Base-by-base conservation (phyloP, 2,329 filamentous ascomycete species). In the Xylaria sp. region DNA sequence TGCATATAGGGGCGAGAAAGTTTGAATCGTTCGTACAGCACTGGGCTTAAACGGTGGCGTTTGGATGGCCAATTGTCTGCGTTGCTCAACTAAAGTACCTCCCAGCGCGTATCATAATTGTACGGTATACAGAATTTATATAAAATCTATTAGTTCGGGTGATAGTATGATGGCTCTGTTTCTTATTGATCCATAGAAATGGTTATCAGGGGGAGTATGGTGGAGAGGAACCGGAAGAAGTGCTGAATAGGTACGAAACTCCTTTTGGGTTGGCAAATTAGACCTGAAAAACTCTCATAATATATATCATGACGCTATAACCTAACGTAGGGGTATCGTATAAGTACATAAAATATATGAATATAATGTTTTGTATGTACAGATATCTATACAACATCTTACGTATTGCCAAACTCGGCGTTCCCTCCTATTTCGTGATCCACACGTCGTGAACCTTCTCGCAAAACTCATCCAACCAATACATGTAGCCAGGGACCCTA, bases 381-480 rank as follows among this genome's bases (percentile, higher is more conserved):
- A 34, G 24, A 53, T 45, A 58, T 66, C 53, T 55, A 53, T 32
- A 39, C 19, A 30, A 53, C 7, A 42, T 59, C 61, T 54, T 42
- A 45, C 4, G 34, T 51, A 50, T 45, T n/a, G 5, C 24, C 48
- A 32, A 51, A 36, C 24, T 0, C 24, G 21, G 7, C 24, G 5
- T 47, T 1, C 30, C 17, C 34, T 27, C 39, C 47, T 67, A 69
- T 57, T 59, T 65, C 17, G 64, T 69, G 14, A 71, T 27, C 69
- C 69, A 71, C 14, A 59, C 68, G 12, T 61, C 55, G 53, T 54
- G 14, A 17, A 67, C 34, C 45, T 54, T 65, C 6, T 63, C 65
- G 51, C 61, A 63, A 8, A 68, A 64, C 27, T 47, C 56, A 56
- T 70, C 65, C 12, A 71, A 32, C 68, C 64, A 66, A 21, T 69